phyloP scores from a whole-genome alignment of 2,329 filamentous ascomycete species.

The Claviceps cyperi region DNA sequence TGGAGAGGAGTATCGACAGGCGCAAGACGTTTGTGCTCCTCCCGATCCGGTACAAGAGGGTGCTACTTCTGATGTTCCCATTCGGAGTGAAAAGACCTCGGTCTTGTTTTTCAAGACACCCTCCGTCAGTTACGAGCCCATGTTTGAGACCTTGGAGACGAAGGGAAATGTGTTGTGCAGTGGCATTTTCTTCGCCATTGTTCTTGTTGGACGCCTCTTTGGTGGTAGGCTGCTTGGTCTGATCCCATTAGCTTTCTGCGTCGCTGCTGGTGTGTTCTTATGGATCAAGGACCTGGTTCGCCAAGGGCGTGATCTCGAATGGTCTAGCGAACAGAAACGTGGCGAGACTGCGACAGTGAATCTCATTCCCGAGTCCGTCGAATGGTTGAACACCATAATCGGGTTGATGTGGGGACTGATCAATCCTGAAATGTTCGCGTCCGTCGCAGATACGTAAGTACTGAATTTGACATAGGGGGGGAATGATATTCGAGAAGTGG shows the following conservation, averaged over 20 bases:
- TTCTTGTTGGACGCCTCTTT: slow-evolving; percentile 66
- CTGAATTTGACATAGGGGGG: background rate
- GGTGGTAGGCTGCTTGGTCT: slow-evolving; percentile 66
- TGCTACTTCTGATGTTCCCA: slow-evolving; percentile 83
- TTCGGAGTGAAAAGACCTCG: slow-evolving; percentile 92
- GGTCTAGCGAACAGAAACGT: slow-evolving; percentile 73
- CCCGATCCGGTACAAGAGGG: slow-evolving; percentile 73
- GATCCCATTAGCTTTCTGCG: slow-evolving; percentile 54
- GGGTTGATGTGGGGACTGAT: slow-evolving; percentile 78
- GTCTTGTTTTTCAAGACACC: slow-evolving; percentile 92
- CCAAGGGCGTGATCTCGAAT: slow-evolving; percentile 71
- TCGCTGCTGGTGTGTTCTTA: slow-evolving; percentile 67
- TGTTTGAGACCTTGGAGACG: slow-evolving; percentile 63
- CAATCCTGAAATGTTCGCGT: slow-evolving; percentile 90
- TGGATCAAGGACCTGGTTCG: slow-evolving; percentile 82
- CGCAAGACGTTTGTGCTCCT: slow-evolving; percentile 80
- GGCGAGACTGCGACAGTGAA: slow-evolving; percentile 79
- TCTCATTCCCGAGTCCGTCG: slow-evolving; percentile 80
- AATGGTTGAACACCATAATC: slow-evolving; percentile 89
- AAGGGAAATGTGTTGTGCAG: slow-evolving; percentile 56
- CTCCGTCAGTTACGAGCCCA: slow-evolving; percentile 76
- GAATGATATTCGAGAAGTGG: background rate
- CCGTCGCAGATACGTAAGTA: slow-evolving; percentile 64
- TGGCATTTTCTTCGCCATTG: slow-evolving; percentile 56
- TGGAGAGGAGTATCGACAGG: slow-evolving; percentile 65